Base-by-base conservation (phyloP, 2,329 filamentous ascomycete species). In the Madurella mycetomatis region DNA sequence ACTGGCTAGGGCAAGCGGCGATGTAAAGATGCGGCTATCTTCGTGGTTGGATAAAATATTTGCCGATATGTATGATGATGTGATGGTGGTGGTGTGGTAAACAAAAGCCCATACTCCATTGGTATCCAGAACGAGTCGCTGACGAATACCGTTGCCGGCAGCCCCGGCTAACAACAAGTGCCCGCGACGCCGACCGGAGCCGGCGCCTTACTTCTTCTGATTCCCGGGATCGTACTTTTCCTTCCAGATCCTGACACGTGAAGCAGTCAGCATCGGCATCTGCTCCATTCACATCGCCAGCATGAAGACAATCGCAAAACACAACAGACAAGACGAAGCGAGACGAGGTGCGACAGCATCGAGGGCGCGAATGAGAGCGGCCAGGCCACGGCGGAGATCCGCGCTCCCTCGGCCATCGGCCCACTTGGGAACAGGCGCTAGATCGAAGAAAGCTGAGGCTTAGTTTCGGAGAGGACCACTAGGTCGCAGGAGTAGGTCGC, bases 181-280 rank as follows among this genome's bases (percentile, higher is more conserved):
- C 25, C 25, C 25, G 25, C 7, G 25, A 25, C 4, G 9, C 34
- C 34, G 11, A 37, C 9, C 13, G 34, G 11, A 37, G 13, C 34
- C 34, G 34, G 34, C 34, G 11, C 34, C 57, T 71, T 71, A 70
- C 61, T 77, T 74, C 67, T 78, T 73, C 60, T 67, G 67, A 56
- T 69, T 72, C 49, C 64, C 73, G 34, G 80, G 77, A 65, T 81
- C 81, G 74, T 97, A 96, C 74, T 97, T 97, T 59, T 95, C 91
- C 71, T 97, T 97, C 90, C 92, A 96, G 68, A 97, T 96, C 92
- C 90, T 95, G 68, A 64, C 37, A 49, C 51, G 53, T 51, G 42
- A 53, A 46, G 34, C 25, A 7, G 39, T 2, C 41, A n/a, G 42
- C 37, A n/a, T 31, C 13, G 43, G 25, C 32, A 34, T 54, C 39